These are phyloP conservation scores for Mycena sp. DNA, from an alignment of 1,284 basidiomycete genomes.

Conservation along the genomic window DNA sequence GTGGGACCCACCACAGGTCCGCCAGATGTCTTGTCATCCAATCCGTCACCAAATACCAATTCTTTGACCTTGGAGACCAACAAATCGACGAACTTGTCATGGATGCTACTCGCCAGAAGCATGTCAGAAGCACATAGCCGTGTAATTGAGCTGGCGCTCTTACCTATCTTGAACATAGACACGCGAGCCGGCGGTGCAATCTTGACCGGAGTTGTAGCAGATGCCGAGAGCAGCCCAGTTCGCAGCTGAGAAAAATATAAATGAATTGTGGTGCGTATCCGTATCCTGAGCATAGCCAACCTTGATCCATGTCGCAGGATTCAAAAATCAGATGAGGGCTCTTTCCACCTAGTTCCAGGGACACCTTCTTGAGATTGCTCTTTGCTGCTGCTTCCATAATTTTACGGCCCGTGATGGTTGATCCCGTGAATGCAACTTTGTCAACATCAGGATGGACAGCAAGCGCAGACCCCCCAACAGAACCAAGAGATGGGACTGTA, in stretches of 20 bases:
- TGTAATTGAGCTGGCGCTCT: background rate
- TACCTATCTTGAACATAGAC: conserved; percentile 79
- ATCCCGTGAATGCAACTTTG: conserved; percentile 87
- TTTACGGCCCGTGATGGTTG: conserved; percentile 89
- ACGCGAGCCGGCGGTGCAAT: conserved; percentile 89
- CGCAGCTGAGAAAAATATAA: conserved; percentile 62
- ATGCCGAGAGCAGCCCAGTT: conserved; percentile 88
- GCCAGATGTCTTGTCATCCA: conserved; percentile 77
- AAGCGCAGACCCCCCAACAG: conserved; percentile 86
- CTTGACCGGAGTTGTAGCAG: conserved; percentile 86
- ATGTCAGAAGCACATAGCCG: background rate
- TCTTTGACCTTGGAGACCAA: conserved; percentile 76
- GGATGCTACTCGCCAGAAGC: too few relatives aligned
- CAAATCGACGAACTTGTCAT: conserved; percentile 82
- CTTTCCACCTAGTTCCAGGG: conserved; percentile 95
- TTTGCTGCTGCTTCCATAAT: conserved; percentile 94
- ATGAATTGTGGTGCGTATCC: background rate
- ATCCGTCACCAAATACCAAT: conserved; percentile 82
- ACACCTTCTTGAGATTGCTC: conserved; percentile 93
- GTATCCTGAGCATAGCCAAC: conserved; percentile 45
- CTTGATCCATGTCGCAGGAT: conserved; percentile 86
- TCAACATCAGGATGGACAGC: conserved; percentile 82
- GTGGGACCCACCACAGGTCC: conserved; percentile 77
- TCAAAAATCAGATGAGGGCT: conserved; percentile 91
- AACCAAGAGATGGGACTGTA: conserved; percentile 84